A percentile compares a stretch with the other conserved stretches of the same genome.
Conservation (phyloP, 805 yeast genomes). For the Candida oleophila region DNA sequence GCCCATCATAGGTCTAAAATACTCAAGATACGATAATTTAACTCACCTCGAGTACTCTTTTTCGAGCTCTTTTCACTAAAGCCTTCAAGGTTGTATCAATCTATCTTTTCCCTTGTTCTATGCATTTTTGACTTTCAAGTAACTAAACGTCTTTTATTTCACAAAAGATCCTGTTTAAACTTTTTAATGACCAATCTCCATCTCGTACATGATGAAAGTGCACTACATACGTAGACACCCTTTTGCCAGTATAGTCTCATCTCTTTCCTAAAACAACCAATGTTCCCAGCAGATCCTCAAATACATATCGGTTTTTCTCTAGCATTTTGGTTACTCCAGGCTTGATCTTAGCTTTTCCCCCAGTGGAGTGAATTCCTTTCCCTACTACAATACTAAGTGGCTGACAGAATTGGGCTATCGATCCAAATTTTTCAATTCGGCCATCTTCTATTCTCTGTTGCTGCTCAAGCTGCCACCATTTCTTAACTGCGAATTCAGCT, state of each 20-base stretch:
- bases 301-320: conserved; percentile 35
- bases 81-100: too few species aligned
- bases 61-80: neutral
- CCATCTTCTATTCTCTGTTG: conserved; percentile 40
- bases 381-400: conserved; percentile 61
- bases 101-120: too few species aligned
- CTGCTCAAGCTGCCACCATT: conserved; percentile 68
- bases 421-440: conserved; percentile 28
- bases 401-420: conserved; percentile 38
- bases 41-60: neutral
- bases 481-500: conserved; percentile 31
- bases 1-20: neutral
- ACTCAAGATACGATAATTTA: neutral
- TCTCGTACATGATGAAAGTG: neutral
- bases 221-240: neutral
- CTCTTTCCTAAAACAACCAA: conserved; percentile 19
- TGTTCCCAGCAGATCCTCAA: conserved; percentile 40
- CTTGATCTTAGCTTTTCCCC: conserved; percentile 53
- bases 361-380: conserved; percentile 65
- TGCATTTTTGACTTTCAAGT: neutral
- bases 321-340: conserved; percentile 42
- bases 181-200: neutral
- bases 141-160: neutral
- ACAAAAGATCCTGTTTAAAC: neutral
- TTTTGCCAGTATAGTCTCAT: neutral